Conservation (phyloP, 2,329 filamentous ascomycete species). For the Conoideocrella luteorostrata region DNA sequence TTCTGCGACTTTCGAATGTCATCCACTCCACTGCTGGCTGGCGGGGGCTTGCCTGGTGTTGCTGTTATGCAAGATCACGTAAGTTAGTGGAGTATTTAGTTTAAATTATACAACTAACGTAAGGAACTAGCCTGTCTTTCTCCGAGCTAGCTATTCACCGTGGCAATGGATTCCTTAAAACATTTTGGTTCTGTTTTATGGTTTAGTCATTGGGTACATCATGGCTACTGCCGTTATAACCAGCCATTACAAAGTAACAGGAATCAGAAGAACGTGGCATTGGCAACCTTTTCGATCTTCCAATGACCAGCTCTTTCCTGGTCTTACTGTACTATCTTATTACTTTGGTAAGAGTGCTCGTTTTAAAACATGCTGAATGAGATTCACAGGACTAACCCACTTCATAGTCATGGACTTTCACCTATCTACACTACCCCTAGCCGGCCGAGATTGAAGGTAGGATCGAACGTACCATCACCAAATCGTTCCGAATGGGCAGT, state of each 20-base stretch:
- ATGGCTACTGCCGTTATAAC: slow-evolving; percentile 34
- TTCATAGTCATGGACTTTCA: slow-evolving; percentile 43
- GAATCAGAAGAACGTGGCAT: slow-evolving; percentile 32
- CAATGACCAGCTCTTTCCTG: slow-evolving; percentile 35
- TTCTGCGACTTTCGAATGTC: slow-evolving; percentile 19
- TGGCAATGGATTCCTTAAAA: slow-evolving; percentile 42
- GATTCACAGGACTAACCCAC: not conserved
- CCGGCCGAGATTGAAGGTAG: slow-evolving; percentile 28
- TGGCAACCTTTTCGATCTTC: slow-evolving; percentile 44
- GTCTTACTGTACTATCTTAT: slow-evolving; percentile 41
- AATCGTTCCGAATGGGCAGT: slow-evolving; percentile 1
- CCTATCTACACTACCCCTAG: slow-evolving; percentile 43
- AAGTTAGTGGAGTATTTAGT: slow-evolving; percentile 1
- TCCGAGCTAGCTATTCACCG: slow-evolving; percentile 45
- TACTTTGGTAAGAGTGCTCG: slow-evolving; percentile 34
- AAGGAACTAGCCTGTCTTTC: slow-evolving; percentile 42
- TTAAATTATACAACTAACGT: not conserved
- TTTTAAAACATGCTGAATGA: too few species aligned
- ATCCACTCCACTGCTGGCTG: slow-evolving; percentile 27
- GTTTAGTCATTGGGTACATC: slow-evolving; percentile 36
- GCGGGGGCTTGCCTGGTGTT: slow-evolving; percentile 23
- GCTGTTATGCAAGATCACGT: slow-evolving; percentile 30
- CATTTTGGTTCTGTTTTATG: slow-evolving; percentile 37
- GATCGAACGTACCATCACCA: slow-evolving; percentile 30
- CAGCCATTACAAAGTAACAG: slow-evolving; percentile 38